Conservation (phyloP, 495 filamentous ascomycete genomes). For the Aspergillus sparsus region DNA sequence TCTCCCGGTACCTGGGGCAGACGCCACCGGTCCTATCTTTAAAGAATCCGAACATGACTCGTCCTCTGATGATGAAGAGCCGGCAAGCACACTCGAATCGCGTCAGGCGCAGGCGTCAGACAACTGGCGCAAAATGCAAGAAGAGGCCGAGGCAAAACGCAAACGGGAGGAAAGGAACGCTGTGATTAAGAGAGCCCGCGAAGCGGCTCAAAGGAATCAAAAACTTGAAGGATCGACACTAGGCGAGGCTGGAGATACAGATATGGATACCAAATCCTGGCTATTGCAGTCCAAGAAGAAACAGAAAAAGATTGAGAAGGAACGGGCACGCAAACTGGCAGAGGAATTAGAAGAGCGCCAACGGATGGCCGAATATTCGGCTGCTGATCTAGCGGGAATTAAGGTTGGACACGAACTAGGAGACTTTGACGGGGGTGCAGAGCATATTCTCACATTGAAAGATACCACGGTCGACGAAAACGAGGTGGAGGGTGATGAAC, state of each 20-base stretch:
- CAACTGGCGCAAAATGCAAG: slow-evolving; percentile 68
- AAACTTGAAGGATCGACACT: slow-evolving; percentile 79
- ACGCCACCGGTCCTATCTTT: slow-evolving; percentile 58
- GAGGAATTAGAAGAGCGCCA: slow-evolving; percentile 73
- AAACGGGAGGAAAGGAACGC: slow-evolving; percentile 74
- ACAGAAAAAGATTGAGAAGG: slow-evolving; percentile 84
- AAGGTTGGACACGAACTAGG: slow-evolving; percentile 85
- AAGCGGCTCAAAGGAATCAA: slow-evolving; percentile 71
- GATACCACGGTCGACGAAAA: slow-evolving; percentile 83
- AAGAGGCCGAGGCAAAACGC: slow-evolving; percentile 64
- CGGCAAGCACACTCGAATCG: slow-evolving; percentile 74
- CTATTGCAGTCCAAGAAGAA: slow-evolving; percentile 83
- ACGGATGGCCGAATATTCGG: slow-evolving; percentile 62
- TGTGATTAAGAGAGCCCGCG: slow-evolving; percentile 85
- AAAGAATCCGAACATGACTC: slow-evolving; percentile 52
- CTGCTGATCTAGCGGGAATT: slow-evolving; percentile 81
- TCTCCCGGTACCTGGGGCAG: slow-evolving; percentile 72
- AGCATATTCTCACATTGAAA: slow-evolving; percentile 87
- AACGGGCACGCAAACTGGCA: slow-evolving; percentile 66
- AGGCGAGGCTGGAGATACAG: slow-evolving; percentile 63
- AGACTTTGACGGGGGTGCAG: slow-evolving; percentile 72
- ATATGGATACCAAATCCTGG: slow-evolving; percentile 80
- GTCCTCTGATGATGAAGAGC: slow-evolving; percentile 59
- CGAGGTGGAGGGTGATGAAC: slow-evolving; percentile 88
- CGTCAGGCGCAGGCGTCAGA: slow-evolving; percentile 75